These are phyloP conservation scores for Pleurotus giganteus DNA, from an alignment of 768 basidiomycete species.

Conservation along the genomic window DNA sequence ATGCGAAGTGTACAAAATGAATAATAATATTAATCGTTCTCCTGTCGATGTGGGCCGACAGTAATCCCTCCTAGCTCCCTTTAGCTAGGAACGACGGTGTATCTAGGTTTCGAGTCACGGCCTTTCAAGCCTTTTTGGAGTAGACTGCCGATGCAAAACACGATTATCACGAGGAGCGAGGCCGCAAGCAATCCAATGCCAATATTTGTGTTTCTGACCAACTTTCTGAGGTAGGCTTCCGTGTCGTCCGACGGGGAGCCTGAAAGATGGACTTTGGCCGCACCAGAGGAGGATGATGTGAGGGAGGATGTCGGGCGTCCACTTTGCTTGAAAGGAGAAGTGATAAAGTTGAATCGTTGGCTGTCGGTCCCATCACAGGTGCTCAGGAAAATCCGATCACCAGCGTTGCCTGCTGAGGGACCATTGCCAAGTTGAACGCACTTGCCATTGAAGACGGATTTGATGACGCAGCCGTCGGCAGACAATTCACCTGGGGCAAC, in stretches of 20 bases:
- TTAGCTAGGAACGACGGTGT: neutral
- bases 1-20: neutral
- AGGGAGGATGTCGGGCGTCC: neutral
- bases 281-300: too few species aligned
- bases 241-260: neutral
- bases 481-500: neutral
- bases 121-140: neutral
- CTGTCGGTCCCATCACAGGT: neutral
- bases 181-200: conserved; percentile 2
- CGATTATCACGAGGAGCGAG: neutral
- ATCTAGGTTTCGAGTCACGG: neutral
- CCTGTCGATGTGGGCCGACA: neutral
- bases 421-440: neutral
- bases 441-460: neutral
- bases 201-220: conserved; percentile 7
- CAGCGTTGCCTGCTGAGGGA: neutral
- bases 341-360: neutral
- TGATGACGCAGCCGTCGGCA: conserved; percentile 3
- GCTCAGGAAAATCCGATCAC: conserved; percentile 2
- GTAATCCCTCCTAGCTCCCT: neutral
- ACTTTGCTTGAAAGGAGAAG: neutral
- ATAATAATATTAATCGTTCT: conserved; percentile 1
- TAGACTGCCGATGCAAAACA: neutral
- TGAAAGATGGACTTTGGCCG: neutral
- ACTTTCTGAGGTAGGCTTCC: neutral